Base-by-base conservation (phyloP, 2,329 filamentous ascomycete genomes). In the Ustulina deusta region DNA sequence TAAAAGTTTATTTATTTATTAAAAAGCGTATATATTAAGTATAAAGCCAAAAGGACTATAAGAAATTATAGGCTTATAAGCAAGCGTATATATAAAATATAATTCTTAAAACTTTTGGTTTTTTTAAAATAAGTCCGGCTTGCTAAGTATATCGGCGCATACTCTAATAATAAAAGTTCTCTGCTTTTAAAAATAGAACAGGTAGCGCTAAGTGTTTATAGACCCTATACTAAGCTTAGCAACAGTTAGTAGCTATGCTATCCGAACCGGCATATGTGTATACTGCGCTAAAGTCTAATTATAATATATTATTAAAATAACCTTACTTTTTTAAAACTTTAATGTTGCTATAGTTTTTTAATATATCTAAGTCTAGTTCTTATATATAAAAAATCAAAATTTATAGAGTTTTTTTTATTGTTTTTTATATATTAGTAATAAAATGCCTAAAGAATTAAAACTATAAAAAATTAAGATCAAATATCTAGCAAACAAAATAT, bases 131-230 rank as follows among this genome's bases (percentile, higher is more conserved):
- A 44, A 44, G 9, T 44, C n/a, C n/a, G 9, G 40, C 9, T 44
- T 44, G 9, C 9, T 44, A 44, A 44, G n/a, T 44, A 20, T 20
- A n/a, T 44, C n/a, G n/a, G n/a, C 11, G 9, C 9, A 44, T 44
- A 44, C 9, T 44, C n/a, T 44, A 20, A 3, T 44, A 20, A 9
- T 44, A 10, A 15, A 38, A 38, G 36, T 38, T 38, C 13, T 38
- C 11, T 38, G 36, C 36, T 38, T 38, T 38, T 44, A 20, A 44
- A 44, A 44, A 44, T 44, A 44, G n/a, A 44, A 44, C n/a, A 44
- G n/a, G n/a, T 11, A 20, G 3, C 9, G 9, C 9, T 44, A 44
- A 44, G 2, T 44, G 17, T 9, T 20, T 44, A 44, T 20, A 3
- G n/a, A 44, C n/a, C 9, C n/a, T 44, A 44, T 44, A 20, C n/a